phyloP scores from a whole-genome alignment of 148 eudicot genomes.

The Limonium bicolor region DNA sequence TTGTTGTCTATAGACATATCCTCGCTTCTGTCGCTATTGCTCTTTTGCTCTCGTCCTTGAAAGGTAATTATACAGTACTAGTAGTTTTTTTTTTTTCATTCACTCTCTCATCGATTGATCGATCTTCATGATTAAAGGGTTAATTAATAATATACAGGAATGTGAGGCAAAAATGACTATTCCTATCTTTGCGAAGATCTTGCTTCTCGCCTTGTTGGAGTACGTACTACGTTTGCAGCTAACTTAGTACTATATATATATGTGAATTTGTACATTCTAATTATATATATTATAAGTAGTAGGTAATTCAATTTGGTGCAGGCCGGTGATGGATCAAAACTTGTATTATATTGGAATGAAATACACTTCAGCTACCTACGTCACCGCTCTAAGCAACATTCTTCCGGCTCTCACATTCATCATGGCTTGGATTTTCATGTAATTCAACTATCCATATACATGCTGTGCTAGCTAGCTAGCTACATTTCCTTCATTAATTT shows the following conservation, averaged over 20 bases:
- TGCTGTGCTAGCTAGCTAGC: too few relatives aligned
- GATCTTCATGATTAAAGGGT: too few relatives aligned
- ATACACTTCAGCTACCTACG: slow-evolving; percentile 57
- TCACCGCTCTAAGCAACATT: slow-evolving; percentile 48
- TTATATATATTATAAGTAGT: too few relatives aligned
- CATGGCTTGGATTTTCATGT: slow-evolving; percentile 77
- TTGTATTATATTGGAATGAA: slow-evolving; percentile 63
- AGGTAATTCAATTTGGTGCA: slow-evolving; percentile 15
- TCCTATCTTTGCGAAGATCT: slow-evolving; percentile 37
- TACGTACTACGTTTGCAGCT: too few relatives aligned
- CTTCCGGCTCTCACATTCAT: slow-evolving; percentile 72
- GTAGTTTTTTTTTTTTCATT: too few relatives aligned
- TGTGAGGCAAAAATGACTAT: slow-evolving; percentile 57
- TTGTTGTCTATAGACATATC: slow-evolving; percentile 49
- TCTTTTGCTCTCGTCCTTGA: slow-evolving; percentile 41
- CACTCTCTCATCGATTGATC: too few relatives aligned
- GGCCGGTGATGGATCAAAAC: slow-evolving; percentile 82
- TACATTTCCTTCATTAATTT: too few relatives aligned
- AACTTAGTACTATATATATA: too few relatives aligned
- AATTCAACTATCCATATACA: not conserved
- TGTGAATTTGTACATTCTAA: too few relatives aligned
- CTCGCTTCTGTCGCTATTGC: slow-evolving; percentile 45
- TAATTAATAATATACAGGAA: too few relatives aligned
- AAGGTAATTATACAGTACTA: too few relatives aligned
- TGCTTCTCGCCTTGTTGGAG: slow-evolving; percentile 62